These are phyloP conservation scores for Amoeboaphelidium occidentale DNA, from an alignment of 371 early-diverging fungal species.

Conservation along the genomic window DNA sequence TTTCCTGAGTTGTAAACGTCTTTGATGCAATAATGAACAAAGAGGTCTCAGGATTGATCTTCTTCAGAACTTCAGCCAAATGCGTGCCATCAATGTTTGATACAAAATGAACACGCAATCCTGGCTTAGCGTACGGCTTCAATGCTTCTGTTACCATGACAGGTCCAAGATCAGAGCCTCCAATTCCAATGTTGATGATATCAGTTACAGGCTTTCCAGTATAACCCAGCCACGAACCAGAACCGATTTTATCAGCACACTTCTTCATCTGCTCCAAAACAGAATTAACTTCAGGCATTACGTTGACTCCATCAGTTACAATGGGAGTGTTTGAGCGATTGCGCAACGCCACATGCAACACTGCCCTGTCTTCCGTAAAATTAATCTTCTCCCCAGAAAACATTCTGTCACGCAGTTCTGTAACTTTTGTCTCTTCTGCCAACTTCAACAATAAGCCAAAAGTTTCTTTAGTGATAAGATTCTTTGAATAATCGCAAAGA, in stretches of 20 bases:
- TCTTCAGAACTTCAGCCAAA: conserved; percentile 65
- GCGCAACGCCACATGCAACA: conserved; percentile 87
- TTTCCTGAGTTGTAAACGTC: conserved; percentile 98
- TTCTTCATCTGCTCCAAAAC: conserved; percentile 80
- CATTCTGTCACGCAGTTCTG: conserved; percentile 68
- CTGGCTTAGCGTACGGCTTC: conserved; percentile 50
- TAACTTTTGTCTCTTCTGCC: conserved; percentile 59
- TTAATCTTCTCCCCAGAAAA: conserved; percentile 89
- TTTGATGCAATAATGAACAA: conserved; percentile 95
- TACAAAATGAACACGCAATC: conserved; percentile 72
- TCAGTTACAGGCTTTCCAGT: conserved; percentile 82
- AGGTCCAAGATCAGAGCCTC: conserved; percentile 98
- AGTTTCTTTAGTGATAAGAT: conserved; percentile 55
- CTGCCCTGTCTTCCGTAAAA: conserved; percentile 91
- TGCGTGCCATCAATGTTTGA: conserved; percentile 97
- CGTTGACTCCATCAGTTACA: conserved; percentile 54
- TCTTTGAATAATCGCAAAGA: conserved; percentile 83
- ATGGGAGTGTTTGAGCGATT: conserved; percentile 58
- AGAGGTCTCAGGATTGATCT: conserved; percentile 65
- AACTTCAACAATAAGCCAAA: conserved; percentile 47
- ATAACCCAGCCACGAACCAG: conserved; percentile 77
- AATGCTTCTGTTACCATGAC: conserved; percentile 96
- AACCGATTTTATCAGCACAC: conserved; percentile 55
- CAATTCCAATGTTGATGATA: conserved; percentile 97
- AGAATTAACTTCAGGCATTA: conserved; percentile 75